Evolutionary conservation across 495 filamentous ascomycete genomes (phyloP).

Genomic region (Neurospora sp.): DNA sequence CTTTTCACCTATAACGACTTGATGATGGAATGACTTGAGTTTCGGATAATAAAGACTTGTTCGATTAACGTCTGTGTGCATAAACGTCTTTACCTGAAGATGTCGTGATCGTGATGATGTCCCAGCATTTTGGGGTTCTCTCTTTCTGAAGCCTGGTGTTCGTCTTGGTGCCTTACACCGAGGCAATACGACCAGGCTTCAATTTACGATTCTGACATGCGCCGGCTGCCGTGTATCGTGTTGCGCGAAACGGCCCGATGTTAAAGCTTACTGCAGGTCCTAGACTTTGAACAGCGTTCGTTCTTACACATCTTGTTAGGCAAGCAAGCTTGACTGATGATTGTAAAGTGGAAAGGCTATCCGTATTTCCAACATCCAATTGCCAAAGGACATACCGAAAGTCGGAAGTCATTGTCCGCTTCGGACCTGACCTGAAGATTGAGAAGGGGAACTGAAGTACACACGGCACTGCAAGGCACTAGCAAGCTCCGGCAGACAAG

Average conservation of each 20-base stretch:
- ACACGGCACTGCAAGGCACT: too few relatives aligned
- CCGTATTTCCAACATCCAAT: neutral
- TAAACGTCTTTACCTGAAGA: neutral
- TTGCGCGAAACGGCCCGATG: neutral
- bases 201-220: neutral
- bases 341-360: neutral
- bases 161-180: neutral
- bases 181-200: neutral
- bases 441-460: too few relatives aligned
- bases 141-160: too few relatives aligned
- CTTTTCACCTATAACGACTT: neutral
- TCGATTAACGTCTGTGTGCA: neutral
- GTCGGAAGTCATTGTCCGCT: neutral
- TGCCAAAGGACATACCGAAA: neutral
- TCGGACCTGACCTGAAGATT: too few relatives aligned
- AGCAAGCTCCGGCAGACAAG: too few relatives aligned
- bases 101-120: too few relatives aligned
- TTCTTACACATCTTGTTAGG: neutral
- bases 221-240: neutral
- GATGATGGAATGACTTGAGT: neutral
- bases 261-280: neutral
- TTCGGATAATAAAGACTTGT: neutral
- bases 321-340: neutral
- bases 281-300: neutral
- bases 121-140: too few relatives aligned